These are phyloP conservation scores for Cordyceps farinosa DNA, from an alignment of 2,329 filamentous ascomycete genomes.

Conservation along the genomic window DNA sequence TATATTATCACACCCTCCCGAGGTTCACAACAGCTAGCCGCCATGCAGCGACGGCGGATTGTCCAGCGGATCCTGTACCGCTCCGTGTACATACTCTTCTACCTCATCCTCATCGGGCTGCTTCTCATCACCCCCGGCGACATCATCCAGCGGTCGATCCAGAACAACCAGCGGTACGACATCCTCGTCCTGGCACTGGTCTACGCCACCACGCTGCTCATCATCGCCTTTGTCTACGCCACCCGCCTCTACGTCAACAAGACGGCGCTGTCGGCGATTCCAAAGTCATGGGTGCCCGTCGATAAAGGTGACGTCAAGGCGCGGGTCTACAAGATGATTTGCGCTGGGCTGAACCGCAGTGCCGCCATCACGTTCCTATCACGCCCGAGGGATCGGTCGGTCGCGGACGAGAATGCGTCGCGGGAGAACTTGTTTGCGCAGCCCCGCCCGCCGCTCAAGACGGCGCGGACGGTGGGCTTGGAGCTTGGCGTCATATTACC, in stretches of 20 bases:
- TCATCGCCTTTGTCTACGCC: slow-evolving; percentile 74
- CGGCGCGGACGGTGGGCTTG: slow-evolving; percentile 33
- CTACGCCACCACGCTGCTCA: slow-evolving; percentile 68
- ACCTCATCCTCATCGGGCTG: slow-evolving; percentile 67
- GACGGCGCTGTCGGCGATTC: slow-evolving; percentile 74
- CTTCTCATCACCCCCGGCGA: slow-evolving; percentile 79
- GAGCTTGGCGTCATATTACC: slow-evolving; percentile 47
- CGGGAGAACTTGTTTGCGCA: slow-evolving; percentile 24
- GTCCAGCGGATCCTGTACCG: slow-evolving; percentile 68
- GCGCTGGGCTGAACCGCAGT: slow-evolving; percentile 68
- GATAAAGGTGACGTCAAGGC: slow-evolving; percentile 79
- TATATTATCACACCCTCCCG: background rate
- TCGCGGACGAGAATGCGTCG: slow-evolving; percentile 1
- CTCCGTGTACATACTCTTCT: slow-evolving; percentile 71
- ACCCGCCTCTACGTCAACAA: slow-evolving; percentile 84
- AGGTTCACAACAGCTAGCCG: slow-evolving; percentile 13
- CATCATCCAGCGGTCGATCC: slow-evolving; percentile 71
- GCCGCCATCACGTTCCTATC: slow-evolving; percentile 78
- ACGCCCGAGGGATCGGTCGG: slow-evolving; percentile 49
- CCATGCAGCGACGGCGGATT: slow-evolving; percentile 30
- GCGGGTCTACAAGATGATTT: slow-evolving; percentile 72
- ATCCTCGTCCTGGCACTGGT: slow-evolving; percentile 75
- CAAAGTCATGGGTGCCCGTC: slow-evolving; percentile 80
- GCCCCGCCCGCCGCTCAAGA: slow-evolving; percentile 27
- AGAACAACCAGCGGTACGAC: slow-evolving; percentile 67